Evolutionary conservation across 2,329 filamentous ascomycete species (phyloP).

Genomic region (Epichloe sibirici): DNA sequence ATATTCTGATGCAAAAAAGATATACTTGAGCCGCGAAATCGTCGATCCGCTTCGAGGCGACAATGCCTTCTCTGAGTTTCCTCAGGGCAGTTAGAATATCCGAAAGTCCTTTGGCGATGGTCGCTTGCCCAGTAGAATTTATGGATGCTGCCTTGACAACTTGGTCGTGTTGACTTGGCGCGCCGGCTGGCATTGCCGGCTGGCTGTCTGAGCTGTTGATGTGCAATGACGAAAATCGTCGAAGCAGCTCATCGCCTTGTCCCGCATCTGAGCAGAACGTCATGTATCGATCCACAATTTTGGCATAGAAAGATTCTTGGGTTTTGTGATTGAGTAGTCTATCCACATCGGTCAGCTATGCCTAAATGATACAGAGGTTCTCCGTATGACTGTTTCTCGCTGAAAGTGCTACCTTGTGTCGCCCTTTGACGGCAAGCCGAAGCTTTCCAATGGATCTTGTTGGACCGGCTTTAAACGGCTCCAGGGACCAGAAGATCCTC

Average conservation of each 20-base stretch:
- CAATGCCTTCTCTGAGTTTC: slow-evolving; percentile 82
- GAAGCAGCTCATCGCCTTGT: slow-evolving; percentile 59
- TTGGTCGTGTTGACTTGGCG: not conserved
- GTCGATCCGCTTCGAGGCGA: slow-evolving; percentile 64
- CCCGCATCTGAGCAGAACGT: slow-evolving; percentile 69
- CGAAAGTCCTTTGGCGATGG: slow-evolving; percentile 51
- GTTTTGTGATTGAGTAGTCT: slow-evolving; percentile 63
- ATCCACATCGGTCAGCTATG: not conserved
- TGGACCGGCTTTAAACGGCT: slow-evolving; percentile 61
- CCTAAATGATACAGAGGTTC: not conserved
- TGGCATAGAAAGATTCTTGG: slow-evolving; percentile 77
- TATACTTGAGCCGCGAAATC: slow-evolving; percentile 81
- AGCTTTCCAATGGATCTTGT: slow-evolving; percentile 64
- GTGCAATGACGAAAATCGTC: slow-evolving; percentile 57
- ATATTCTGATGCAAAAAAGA: slow-evolving; percentile 78
- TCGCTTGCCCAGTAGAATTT: slow-evolving; percentile 11
- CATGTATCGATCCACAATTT: slow-evolving; percentile 81
- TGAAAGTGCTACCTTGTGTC: slow-evolving; percentile 54
- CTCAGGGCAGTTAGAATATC: slow-evolving; percentile 73
- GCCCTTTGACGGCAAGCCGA: slow-evolving; percentile 83
- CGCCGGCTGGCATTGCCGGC: not conserved
- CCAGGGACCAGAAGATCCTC: slow-evolving; percentile 43
- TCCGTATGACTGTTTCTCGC: not conserved
- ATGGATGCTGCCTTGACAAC: not conserved
- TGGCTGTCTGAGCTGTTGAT: slow-evolving; percentile 1